These are phyloP conservation scores for Sphagnum contortum DNA, from an alignment of 225 moss, liverwort and hornwort species.

Conservation along the genomic window DNA sequence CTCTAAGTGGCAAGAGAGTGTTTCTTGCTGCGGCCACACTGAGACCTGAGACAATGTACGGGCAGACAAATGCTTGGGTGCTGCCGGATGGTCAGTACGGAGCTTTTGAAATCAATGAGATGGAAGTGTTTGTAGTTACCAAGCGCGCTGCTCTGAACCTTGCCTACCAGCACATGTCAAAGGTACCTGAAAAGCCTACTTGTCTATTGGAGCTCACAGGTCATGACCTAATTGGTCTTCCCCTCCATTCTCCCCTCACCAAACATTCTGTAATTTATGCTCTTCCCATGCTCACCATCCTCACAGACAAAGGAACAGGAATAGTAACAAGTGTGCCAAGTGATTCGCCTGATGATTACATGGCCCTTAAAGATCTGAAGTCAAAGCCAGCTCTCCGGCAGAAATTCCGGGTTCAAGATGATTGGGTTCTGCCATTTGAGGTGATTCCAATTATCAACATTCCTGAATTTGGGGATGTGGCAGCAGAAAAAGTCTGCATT, in stretches of 20 bases:
- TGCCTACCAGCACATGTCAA: slow-evolving; percentile 76
- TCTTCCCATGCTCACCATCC: slow-evolving; percentile 82
- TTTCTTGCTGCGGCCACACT: slow-evolving; percentile 90
- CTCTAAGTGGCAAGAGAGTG: slow-evolving; percentile 58
- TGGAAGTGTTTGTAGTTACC: slow-evolving; percentile 75
- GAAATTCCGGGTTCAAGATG: slow-evolving; percentile 76
- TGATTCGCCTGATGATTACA: slow-evolving; percentile 57
- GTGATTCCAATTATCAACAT: slow-evolving; percentile 76
- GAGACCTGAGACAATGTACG: slow-evolving; percentile 99
- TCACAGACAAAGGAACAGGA: slow-evolving; percentile 80
- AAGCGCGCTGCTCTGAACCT: slow-evolving; percentile 81
- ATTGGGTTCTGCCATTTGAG: slow-evolving; percentile 85
- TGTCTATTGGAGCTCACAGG: slow-evolving; percentile 67
- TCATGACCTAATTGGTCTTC: slow-evolving; percentile 85
- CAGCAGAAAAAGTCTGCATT: slow-evolving; percentile 72
- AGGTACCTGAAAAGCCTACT: slow-evolving; percentile 67
- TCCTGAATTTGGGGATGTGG: slow-evolving; percentile 70
- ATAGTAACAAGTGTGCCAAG: slow-evolving; percentile 58
- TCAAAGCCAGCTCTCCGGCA: slow-evolving; percentile 54
- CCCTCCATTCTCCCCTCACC: slow-evolving; percentile 63
- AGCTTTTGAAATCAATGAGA: slow-evolving; percentile 77
- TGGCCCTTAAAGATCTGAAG: slow-evolving; percentile 56
- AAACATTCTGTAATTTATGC: slow-evolving; percentile 54
- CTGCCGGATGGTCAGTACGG: slow-evolving; percentile 90
- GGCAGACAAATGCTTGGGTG: slow-evolving; percentile 98